Conservation (phyloP, 306 rosid species). For the Quercus glauca region DNA sequence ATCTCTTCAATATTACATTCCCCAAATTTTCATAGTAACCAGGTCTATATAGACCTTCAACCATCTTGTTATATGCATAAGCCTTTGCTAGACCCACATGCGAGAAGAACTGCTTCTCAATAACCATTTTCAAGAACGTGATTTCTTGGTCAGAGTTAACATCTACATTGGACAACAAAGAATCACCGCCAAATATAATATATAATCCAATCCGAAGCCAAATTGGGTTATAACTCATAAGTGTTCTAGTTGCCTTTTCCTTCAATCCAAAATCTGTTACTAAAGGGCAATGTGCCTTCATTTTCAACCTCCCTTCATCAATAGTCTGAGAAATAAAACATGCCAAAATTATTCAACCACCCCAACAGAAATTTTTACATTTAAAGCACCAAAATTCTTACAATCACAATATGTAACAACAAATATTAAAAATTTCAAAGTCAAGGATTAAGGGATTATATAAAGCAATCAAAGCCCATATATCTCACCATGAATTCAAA, state of each 20-base stretch:
- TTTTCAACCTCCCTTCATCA: slow-evolving; percentile 79
- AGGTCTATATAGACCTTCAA: slow-evolving; percentile 85
- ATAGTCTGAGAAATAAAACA: slow-evolving; percentile 46
- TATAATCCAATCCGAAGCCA: slow-evolving; percentile 85
- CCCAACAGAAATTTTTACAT: not conserved
- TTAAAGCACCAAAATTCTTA: not conserved
- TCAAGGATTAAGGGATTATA: not conserved
- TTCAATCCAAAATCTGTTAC: slow-evolving; percentile 82
- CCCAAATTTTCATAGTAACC: slow-evolving; percentile 92
- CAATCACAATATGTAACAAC: not conserved
- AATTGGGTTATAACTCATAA: slow-evolving; percentile 70
- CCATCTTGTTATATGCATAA: slow-evolving; percentile 83
- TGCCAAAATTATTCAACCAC: not conserved
- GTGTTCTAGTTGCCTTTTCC: slow-evolving; percentile 53
- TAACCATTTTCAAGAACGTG: slow-evolving; percentile 67
- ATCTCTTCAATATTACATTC: slow-evolving; percentile 69
- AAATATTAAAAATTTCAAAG: not conserved
- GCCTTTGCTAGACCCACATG: slow-evolving; percentile 66
- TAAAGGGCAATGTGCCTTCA: slow-evolving; percentile 88
- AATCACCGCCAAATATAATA: slow-evolving; percentile 79
- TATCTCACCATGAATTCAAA: not conserved
- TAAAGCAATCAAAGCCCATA: not conserved
- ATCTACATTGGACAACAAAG: slow-evolving; percentile 57
- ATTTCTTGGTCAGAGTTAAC: slow-evolving; percentile 54
- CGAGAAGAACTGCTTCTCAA: slow-evolving; percentile 69